Evolutionary conservation across 108 stramenopile species (phyloP).

Genomic region (Nitzschia sp.): DNA sequence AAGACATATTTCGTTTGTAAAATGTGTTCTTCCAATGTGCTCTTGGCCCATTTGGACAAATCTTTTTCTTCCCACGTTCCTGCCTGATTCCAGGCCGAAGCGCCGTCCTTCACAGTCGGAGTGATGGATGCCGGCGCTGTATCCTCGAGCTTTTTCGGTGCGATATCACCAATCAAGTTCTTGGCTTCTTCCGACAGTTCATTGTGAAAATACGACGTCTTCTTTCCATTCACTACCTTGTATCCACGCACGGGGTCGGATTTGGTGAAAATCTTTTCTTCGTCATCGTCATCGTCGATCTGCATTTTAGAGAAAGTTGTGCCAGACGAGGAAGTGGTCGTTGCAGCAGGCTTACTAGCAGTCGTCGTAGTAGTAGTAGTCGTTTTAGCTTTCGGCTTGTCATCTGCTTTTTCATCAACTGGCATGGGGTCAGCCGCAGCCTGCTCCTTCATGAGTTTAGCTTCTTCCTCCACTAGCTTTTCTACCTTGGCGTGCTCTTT

Average conservation of each 20-base stretch:
- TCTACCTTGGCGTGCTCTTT: constrained; percentile 58
- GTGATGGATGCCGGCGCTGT: constrained; percentile 4
- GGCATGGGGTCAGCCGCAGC: constrained; percentile 14
- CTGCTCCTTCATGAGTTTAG: constrained; percentile 37
- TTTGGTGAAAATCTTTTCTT: constrained; percentile 59
- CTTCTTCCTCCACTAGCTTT: constrained; percentile 56
- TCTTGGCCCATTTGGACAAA: constrained; percentile 84
- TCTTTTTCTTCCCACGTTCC: constrained; percentile 95
- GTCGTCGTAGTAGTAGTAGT: constrained; percentile 12
- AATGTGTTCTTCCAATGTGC: constrained; percentile 56
- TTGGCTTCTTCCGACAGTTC: constrained; percentile 93
- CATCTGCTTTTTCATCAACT: neutral
- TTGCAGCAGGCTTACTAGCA: neutral
- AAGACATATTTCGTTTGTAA: constrained; percentile 57
- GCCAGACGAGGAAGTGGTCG: neutral
- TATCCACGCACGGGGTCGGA: constrained; percentile 91
- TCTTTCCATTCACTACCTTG: constrained; percentile 95
- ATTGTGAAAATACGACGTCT: constrained; percentile 95
- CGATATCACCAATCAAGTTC: constrained; percentile 92
- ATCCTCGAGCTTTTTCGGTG: constrained; percentile 82
- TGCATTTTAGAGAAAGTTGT: constrained; percentile 19
- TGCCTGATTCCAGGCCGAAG: constrained; percentile 71
- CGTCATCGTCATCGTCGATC: constrained; percentile 33
- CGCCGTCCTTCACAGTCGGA: constrained; percentile 10
- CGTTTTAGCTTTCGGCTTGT: constrained; percentile 7